Base-by-base conservation (phyloP, 805 yeast genomes). In the Cyberlindnera nakhonratchasimensis region DNA sequence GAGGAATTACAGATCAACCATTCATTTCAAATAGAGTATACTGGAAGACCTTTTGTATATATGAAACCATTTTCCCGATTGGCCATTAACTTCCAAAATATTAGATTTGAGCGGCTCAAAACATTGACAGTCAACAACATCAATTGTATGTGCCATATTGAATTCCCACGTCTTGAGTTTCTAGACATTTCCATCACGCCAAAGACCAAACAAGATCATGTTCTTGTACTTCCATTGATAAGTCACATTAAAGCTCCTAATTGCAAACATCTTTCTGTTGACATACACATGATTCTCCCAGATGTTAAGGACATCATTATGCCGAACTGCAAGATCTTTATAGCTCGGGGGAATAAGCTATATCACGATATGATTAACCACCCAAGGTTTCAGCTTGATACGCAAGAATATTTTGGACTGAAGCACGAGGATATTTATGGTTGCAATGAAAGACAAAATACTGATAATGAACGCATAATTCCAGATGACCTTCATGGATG, bases 401-500 rank as follows among this genome's bases (percentile, higher is more conserved):
- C 8, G 18, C 6, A 30, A 4, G 41, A 42, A 11, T 21, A 22
- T 18, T 42, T 42, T 32, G 38, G 38, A 2, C 21, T 40, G 21
- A 14, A 9, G 12, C 33, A 31, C 20, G 20, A 7, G 13, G 34
- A 31, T 5, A 13, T 31, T 6, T 30, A 30, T 30, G 30, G 30
- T n/a, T 10, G 18, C 5, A 8, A 4, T 21, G 3, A 4, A 5
- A 18, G 25, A 32, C 11, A 17, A 19, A 5, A 10, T 7, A 18
- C 22, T n/a, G 5, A 16, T 4, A 10, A 17, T 5, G n/a, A 5
- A 6, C 11, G 13, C 18, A 21, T 12, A 6, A 8, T 22, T 29
- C 37, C 11, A 11, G 17, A n/a, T 14, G 38, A 37, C 38, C 9
- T 42, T 7, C 26, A 24, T 33, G 45, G 45, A 13, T 42, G 45